Evolutionary conservation across 176 grass and related monocot genomes (phyloP).

Genomic region (Leersia perrieri): DNA sequence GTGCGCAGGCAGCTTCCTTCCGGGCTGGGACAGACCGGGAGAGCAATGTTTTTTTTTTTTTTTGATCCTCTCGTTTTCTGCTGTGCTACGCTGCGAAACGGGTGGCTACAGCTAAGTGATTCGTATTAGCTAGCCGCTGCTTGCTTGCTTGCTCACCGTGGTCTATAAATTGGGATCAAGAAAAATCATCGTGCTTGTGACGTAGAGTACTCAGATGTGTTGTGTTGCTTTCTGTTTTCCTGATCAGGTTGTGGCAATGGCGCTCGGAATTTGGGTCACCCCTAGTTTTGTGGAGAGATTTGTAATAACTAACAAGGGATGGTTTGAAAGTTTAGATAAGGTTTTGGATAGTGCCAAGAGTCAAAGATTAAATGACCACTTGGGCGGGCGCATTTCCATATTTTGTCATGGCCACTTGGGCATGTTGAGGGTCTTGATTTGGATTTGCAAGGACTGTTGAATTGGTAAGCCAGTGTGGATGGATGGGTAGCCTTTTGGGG

Average conservation of each 20-base stretch:
- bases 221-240: neutral
- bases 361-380: neutral
- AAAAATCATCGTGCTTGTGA: too few species aligned
- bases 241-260: neutral
- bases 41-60: neutral
- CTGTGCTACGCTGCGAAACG: neutral
- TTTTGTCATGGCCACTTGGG: neutral
- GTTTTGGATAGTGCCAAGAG: too few species aligned
- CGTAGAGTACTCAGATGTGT: too few species aligned
- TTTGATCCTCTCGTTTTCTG: neutral
- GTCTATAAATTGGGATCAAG: neutral
- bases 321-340: too few species aligned
- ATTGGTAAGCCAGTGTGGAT: too few species aligned
- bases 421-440: neutral
- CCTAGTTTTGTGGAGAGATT: neutral
- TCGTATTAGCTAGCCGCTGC: neutral
- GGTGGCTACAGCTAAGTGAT: slow-evolving; percentile 20
- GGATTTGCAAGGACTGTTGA: too few species aligned
- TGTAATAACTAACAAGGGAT: too few species aligned
- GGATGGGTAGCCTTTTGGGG: too few species aligned
- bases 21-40: too few species aligned
- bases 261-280: too few species aligned
- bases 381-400: too few species aligned
- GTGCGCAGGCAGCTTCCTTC: neutral
- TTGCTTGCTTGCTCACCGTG: neutral